Evolutionary conservation across 2,329 filamentous ascomycete genomes (phyloP).

Genomic region (Aspergillus pseudotamarii): DNA sequence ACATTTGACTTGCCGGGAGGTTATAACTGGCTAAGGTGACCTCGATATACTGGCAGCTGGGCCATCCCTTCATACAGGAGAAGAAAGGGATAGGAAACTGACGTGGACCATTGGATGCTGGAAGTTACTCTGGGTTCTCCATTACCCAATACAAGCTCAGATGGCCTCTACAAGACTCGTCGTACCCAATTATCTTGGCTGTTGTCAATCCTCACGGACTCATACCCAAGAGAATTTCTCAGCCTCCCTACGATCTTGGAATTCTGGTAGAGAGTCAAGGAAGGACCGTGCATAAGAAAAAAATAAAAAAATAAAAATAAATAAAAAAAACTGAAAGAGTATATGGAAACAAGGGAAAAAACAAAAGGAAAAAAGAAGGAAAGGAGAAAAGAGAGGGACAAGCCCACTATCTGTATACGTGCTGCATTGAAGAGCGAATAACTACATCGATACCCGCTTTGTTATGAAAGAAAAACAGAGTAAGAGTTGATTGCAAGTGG

Average conservation of each 20-base stretch:
- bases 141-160: background rate
- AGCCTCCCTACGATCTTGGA: background rate
- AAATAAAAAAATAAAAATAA: no score
- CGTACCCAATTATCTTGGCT: background rate
- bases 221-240: background rate
- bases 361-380: no score
- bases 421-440: conserved; percentile 6
- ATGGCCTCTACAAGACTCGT: background rate
- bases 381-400: no score
- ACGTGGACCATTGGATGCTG: background rate
- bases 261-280: background rate
- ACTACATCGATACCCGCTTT: no score
- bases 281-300: background rate
- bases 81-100: background rate
- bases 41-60: background rate
- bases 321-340: no score
- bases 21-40: background rate
- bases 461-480: no score
- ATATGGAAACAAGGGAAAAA: no score
- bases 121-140: background rate
- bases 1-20: background rate
- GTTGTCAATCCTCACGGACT: background rate
- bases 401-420: conserved; percentile 4
- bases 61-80: background rate
- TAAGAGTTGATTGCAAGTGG: no score